Evolutionary conservation across 2,329 filamentous ascomycete species (phyloP), one percentile per base, ranked within the genome.

Genomic region (Diaporthe longicolla): DNA sequence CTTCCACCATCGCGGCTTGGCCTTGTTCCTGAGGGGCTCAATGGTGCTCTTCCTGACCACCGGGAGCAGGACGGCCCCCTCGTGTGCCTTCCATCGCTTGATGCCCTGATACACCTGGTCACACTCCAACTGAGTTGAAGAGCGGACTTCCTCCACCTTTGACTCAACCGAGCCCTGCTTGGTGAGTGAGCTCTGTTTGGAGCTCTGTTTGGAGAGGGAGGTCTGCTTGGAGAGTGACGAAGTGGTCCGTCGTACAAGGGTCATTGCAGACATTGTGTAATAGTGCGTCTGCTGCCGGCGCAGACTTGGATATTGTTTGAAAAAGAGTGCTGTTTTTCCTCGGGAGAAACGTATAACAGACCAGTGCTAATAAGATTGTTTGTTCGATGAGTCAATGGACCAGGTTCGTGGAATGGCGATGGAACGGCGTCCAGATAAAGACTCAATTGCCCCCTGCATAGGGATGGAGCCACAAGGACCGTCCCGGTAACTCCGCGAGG

Each of bases 1-100:
- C 68, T 72, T 75, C 74, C 74, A 75, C 74, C 74, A 75, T 19
- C 68, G 63, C n/a, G 74, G 74, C 72, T 72, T 75, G 29, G 71
- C 68, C 54, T 26, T 61, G 45, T 75, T 69, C 24, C 66, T 55
- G 24, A 75, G 24, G 3, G 48, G 17, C 13, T 68, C 26, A 13
- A 75, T 70, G 17, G 61, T 73, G 4, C 40, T 17, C 29, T 55
- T 75, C 13, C 74, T 70, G 32, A 75, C 74, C 10, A 75, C 37
- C 9, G 74, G 68, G 45, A 75, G 61, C 68, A 75, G 54, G 7
- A 75, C 74, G 6, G 74, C 74, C 11, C 72, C 72, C 37, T 74
- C 72, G 37, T 75, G 68, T 10, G 74, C 74, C 59, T 75, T 75
- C 74, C 74, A 75, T 52, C 68, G 29, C 40, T 75, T 75, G 29